Evolutionary conservation across 75 land plant species (phyloP), one percentile per base, ranked within the genome.

Genomic region (Adiantum capillusveneris): DNA sequence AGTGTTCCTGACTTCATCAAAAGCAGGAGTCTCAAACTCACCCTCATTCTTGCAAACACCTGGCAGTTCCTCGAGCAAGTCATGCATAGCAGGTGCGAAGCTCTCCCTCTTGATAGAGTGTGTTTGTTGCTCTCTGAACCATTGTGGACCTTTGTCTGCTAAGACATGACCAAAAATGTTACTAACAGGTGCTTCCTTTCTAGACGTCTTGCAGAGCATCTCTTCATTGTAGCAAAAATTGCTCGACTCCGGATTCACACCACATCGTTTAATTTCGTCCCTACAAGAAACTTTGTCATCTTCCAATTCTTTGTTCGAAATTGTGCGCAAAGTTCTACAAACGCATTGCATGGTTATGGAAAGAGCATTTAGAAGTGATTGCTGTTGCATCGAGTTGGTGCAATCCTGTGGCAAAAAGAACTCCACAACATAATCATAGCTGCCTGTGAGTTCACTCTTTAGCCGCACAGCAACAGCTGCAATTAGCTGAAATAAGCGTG

Each of bases 381-480:
- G 87, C 51, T 88, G 97, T 31, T 78, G 78, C 51, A 66, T 62
- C 59, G 50, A 34, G 60, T 80, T 84, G 28, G 20, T 49, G 58
- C 97, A 92, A 27, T 60, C 64, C 1, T 26, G 29, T 12, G 98
- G 98, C 21, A 93, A 66, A 49, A 93, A 85, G 60, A 88, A 83
- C 79, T 93, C 95, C 50, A 93, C 62, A 7, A 85, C 83, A 71
- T 80, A 93, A 44, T 93, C 95, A 60, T 65, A 67, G 14, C 30
- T 48, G 13, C 85, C 82, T 53, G 84, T 79, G 51, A 61, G 69
- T n/a, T 69, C 71, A 58, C 90, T 76, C 20, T 87, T 42, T 50
- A 93, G 59, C 24, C 90, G 80, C 41, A 93, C 85, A 18, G 96
- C 98, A 9, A 93, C 95, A 30, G 87, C 84, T 51, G 84, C 90